Conservation (phyloP, 2,329 filamentous ascomycete genomes). For the Echinosphaeria canescens region DNA sequence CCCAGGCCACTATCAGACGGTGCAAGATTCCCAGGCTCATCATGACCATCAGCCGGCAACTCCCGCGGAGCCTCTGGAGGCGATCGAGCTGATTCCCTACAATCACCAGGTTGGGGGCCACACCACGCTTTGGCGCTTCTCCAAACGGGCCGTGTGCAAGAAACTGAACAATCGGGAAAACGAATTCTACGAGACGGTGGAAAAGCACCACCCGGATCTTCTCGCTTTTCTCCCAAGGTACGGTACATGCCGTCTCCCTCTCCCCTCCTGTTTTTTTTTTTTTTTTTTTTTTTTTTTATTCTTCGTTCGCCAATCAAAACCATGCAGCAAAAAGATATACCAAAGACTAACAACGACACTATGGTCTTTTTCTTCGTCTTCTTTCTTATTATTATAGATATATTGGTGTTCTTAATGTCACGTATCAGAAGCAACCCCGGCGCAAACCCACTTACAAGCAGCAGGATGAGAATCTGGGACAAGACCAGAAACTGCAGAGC, state of each 20-base stretch:
- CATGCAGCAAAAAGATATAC: too few relatives aligned
- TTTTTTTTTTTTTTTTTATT: too few relatives aligned
- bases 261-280: too few relatives aligned
- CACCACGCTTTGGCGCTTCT: constrained; percentile 91
- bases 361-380: too few relatives aligned
- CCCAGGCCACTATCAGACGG: too few relatives aligned
- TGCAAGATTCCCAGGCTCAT: too few relatives aligned
- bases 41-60: constrained; percentile 26
- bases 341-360: too few relatives aligned
- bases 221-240: constrained; percentile 79
- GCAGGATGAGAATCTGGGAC: constrained; percentile 4
- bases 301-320: too few relatives aligned
- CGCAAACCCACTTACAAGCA: constrained; percentile 29
- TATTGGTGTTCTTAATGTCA: constrained; percentile 92
- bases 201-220: constrained; percentile 74
- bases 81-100: constrained; percentile 92
- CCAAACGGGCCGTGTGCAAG: constrained; percentile 87
- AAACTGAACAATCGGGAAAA: constrained; percentile 97
- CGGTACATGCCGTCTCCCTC: too few relatives aligned
- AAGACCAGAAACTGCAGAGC: too few relatives aligned
- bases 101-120: constrained; percentile 95
- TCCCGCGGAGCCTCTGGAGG: constrained; percentile 50
- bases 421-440: constrained; percentile 67
- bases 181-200: constrained; percentile 94
- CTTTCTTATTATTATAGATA: too few relatives aligned